Evolutionary conservation across 305 asterid species (phyloP), one percentile per base, ranked within the genome.

Genomic region (Solanum hybrid): DNA sequence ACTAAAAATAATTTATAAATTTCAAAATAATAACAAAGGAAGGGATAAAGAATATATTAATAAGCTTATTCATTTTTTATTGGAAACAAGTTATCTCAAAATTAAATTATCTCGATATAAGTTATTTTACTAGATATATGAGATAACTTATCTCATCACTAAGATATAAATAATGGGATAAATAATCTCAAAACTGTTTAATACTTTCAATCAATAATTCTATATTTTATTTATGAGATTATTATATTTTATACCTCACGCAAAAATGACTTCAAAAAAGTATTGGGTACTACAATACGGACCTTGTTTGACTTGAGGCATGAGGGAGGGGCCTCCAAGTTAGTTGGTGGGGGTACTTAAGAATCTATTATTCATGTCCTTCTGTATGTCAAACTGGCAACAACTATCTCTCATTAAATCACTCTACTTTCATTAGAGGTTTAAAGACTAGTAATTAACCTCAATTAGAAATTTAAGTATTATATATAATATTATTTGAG

Each of bases 381-480:
- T 36, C 88, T 89, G 88, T 88, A 88, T 37, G 24, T 85, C 78
- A 71, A 27, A 76, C 91, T 91, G 94, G 91, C 92, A 90, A 91
- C 95, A 91, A 89, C 91, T 88, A 90, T 31, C 85, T 89, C 79
- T 91, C 26, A 89, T 81, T 26, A 69, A 2, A 69, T 69, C 32
- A 1, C 77, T 71, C 77, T 11, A 26, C 4, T 4, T 26, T 71
- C 17, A 71, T 71, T 71, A 71, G 17, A 71, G 32, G 9, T 71
- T 71, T 71, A 2, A 71, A 26, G 7, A 69, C 7, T 66, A 66
- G 75, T 24, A 73, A 37, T 12, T 32, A 22, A 69, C 19, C 71
- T 76, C 12, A 80, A 81, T 69, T 72, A 56, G 15, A 10, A 60
- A 56, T 24, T 4, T 29, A 82, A 45, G 22, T 45, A 0, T 0